Conservation (phyloP, 2,329 filamentous ascomycete species). For the Pseudogymnoascus sp. region DNA sequence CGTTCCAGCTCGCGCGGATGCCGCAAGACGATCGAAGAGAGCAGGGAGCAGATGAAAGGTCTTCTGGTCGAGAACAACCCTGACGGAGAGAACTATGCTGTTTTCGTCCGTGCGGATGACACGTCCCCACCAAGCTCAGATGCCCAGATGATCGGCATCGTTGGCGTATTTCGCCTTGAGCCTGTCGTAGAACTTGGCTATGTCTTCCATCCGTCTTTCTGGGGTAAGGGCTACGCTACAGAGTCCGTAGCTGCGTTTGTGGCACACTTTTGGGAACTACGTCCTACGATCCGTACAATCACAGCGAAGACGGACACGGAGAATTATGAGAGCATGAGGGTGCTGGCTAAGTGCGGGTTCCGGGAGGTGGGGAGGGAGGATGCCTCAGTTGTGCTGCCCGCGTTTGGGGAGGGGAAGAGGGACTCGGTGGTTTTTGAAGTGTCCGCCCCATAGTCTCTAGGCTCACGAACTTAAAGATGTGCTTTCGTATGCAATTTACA, state of each 20-base stretch:
- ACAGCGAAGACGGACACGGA: conserved; percentile 22
- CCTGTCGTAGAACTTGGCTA: conserved; percentile 13
- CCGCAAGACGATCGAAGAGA: conserved; percentile 14
- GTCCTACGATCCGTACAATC: conserved; percentile 3
- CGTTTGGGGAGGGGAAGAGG: not conserved
- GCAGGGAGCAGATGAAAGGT: conserved; percentile 10
- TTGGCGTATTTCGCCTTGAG: conserved; percentile 3
- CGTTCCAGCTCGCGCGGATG: not conserved
- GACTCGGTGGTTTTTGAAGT: not conserved
- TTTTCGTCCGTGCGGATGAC: conserved; percentile 10
- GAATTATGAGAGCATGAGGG: conserved; percentile 21
- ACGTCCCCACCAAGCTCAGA: not conserved
- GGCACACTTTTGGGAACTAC: conserved; percentile 2
- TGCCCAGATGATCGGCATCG: not conserved
- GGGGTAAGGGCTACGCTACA: conserved; percentile 15
- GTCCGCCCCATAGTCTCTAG: not conserved
- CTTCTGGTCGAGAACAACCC: conserved; percentile 13
- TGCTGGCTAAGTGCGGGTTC: conserved; percentile 26
- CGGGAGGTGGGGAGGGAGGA: conserved; percentile 10
- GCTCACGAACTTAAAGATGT: not conserved
- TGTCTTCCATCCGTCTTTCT: conserved; percentile 12
- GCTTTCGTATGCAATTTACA: not conserved
- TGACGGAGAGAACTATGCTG: conserved; percentile 12
- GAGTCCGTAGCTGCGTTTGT: conserved; percentile 11
- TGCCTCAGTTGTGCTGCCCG: not conserved